Evolutionary conservation across 2,329 filamentous ascomycete genomes (phyloP).

Genomic region (Arachnopeziza araneosa): DNA sequence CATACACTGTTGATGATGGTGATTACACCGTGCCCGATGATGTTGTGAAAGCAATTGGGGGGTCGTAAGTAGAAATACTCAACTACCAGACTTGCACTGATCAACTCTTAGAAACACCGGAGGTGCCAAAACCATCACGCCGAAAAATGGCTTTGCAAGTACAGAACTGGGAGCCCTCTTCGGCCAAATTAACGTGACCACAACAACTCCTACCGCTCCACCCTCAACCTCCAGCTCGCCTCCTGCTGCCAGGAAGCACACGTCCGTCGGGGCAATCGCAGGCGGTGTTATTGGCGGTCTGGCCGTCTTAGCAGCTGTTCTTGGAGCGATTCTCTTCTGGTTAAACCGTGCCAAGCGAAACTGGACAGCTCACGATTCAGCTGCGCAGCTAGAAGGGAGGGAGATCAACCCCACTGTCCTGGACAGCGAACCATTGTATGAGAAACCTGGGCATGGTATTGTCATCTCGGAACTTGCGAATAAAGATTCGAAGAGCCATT

Average conservation of each 20-base stretch:
- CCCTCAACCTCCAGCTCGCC: background rate
- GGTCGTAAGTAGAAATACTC: constrained; percentile 12
- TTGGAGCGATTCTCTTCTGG: constrained; percentile 1
- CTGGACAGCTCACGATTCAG: background rate
- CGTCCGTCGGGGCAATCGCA: background rate
- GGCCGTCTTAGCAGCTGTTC: background rate
- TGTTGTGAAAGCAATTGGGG: constrained; percentile 27
- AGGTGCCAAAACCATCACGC: background rate
- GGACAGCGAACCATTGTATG: background rate
- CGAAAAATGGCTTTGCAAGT: background rate
- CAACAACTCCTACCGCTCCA: background rate
- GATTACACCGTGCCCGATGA: constrained; percentile 26
- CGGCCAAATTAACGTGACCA: background rate
- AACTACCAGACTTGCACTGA: background rate
- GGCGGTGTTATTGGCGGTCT: constrained; percentile 3
- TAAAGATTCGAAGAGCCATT: background rate
- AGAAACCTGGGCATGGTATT: background rate
- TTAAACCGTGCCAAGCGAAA: background rate
- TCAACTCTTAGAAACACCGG: background rate
- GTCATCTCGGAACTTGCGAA: background rate
- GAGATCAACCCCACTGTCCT: background rate
- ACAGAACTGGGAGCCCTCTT: background rate
- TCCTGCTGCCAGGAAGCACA: background rate
- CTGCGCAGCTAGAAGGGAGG: background rate
- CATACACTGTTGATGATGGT: constrained; percentile 19